Conservation (phyloP, 2,329 filamentous ascomycete species). For the Neonectria sp. region DNA sequence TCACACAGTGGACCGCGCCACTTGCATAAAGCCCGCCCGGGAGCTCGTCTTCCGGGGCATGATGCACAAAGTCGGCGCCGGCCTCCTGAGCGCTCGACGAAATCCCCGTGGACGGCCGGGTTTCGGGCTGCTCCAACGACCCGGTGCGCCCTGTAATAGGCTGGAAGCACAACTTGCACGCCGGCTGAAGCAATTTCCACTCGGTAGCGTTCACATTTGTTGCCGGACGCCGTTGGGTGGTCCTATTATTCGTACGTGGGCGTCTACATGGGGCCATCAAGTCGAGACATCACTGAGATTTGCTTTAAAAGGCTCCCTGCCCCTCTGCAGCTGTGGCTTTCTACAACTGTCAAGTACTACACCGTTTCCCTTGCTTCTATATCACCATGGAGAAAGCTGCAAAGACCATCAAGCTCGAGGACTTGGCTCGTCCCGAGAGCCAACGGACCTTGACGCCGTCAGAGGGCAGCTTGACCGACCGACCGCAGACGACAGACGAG, state of each 20-base stretch:
- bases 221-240: not conserved
- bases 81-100: not conserved
- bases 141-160: conserved; percentile 10
- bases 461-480: conserved; percentile 1
- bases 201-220: not conserved
- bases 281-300: not conserved
- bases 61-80: conserved; percentile 13
- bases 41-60: not conserved
- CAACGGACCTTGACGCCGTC: conserved; percentile 38
- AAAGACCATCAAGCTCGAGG: conserved; percentile 17
- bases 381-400: conserved; percentile 23
- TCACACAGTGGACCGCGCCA: not conserved
- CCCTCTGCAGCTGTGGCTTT: not conserved
- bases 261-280: not conserved
- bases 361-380: not conserved
- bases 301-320: not conserved
- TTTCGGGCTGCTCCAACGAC: conserved; percentile 4
- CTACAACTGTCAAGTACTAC: not conserved
- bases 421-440: conserved; percentile 35
- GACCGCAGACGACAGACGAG: conserved; percentile 24
- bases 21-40: conserved; percentile 15
- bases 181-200: conserved; percentile 10
- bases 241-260: not conserved
- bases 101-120: not conserved
- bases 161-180: not conserved